Percentiles rank a stretch among this genome's conserved stretches.
phyloP scores from a whole-genome alignment of 805 yeast species.

The Pichia paraexigua region DNA sequence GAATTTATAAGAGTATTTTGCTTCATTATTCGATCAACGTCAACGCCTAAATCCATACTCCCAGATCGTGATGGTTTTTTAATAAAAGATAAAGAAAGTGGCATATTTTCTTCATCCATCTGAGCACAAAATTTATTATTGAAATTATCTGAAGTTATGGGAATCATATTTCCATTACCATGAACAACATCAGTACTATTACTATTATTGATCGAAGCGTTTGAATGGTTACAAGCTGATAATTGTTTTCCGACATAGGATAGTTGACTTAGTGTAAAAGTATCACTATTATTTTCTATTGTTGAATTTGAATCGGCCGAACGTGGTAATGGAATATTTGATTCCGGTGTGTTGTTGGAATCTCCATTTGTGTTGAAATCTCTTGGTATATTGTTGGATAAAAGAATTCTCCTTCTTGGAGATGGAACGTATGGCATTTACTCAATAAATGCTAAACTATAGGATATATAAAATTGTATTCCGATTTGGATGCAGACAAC shows the following conservation, averaged over 20 bases:
- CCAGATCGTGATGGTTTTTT: slow-evolving; percentile 27
- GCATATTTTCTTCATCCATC: slow-evolving; percentile 17
- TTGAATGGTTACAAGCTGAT: background rate
- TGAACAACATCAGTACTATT: background rate
- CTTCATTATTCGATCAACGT: slow-evolving; percentile 22
- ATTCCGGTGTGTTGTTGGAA: background rate
- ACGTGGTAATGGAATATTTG: background rate
- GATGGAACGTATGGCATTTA: slow-evolving; percentile 12
- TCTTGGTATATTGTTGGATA: background rate
- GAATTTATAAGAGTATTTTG: slow-evolving; percentile 27
- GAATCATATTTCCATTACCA: slow-evolving; percentile 10
- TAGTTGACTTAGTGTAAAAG: background rate
- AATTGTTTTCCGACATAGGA: slow-evolving; percentile 1
- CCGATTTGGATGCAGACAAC: background rate
- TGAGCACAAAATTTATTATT: background rate
- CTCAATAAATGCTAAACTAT: background rate
- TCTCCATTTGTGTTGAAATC: background rate
- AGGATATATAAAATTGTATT: background rate
- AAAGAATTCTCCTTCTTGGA: background rate
- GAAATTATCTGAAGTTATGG: background rate
- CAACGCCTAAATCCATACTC: slow-evolving; percentile 16
- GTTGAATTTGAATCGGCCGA: background rate
- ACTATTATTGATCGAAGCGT: background rate
- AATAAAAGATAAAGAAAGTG: slow-evolving; percentile 27
- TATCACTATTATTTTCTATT: background rate